Evolutionary conservation across 768 basidiomycete genomes (phyloP).

Genomic region (Calocybe cyanea): DNA sequence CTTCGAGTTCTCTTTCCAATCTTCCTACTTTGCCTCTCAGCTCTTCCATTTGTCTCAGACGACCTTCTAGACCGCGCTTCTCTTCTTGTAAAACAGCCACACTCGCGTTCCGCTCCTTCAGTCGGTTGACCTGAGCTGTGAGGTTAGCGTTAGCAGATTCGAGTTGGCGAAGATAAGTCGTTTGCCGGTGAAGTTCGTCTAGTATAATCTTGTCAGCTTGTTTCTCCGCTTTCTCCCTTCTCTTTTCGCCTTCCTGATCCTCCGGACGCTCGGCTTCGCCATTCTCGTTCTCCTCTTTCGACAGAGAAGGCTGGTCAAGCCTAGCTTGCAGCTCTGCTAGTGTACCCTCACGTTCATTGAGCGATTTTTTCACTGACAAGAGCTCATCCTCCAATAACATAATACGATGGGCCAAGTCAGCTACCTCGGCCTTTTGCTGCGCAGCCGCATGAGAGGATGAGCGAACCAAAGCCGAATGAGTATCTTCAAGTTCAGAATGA

Average conservation of each 20-base stretch:
- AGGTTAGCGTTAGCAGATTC: conserved; percentile 59
- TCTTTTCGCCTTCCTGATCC: conserved; percentile 1
- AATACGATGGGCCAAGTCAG: conserved; percentile 43
- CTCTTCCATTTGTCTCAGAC: conserved; percentile 45
- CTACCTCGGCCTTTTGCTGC: conserved; percentile 48
- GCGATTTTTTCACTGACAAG: conserved; percentile 37
- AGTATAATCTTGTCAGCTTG: conserved; percentile 61
- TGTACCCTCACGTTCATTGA: conserved; percentile 35
- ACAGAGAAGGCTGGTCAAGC: neutral
- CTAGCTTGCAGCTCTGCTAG: neutral
- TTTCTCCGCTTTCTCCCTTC: conserved; percentile 29
- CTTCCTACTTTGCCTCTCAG: conserved; percentile 51
- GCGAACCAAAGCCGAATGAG: conserved; percentile 44
- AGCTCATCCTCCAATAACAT: conserved; percentile 47
- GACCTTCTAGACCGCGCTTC: conserved; percentile 59
- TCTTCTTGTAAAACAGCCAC: conserved; percentile 74
- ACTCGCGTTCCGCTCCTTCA: conserved; percentile 54
- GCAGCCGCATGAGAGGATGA: conserved; percentile 46
- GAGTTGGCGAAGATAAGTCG: conserved; percentile 53
- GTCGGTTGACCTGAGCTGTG: conserved; percentile 44
- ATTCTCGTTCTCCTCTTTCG: neutral
- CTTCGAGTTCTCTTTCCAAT: conserved; percentile 62
- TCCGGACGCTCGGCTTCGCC: neutral
- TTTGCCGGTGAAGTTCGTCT: conserved; percentile 67
- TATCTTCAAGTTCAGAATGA: conserved; percentile 58